Evolutionary conservation across 345 rosid species (phyloP), one percentile per base, ranked within the genome.

Genomic region (Euphorbia pulcherrima): DNA sequence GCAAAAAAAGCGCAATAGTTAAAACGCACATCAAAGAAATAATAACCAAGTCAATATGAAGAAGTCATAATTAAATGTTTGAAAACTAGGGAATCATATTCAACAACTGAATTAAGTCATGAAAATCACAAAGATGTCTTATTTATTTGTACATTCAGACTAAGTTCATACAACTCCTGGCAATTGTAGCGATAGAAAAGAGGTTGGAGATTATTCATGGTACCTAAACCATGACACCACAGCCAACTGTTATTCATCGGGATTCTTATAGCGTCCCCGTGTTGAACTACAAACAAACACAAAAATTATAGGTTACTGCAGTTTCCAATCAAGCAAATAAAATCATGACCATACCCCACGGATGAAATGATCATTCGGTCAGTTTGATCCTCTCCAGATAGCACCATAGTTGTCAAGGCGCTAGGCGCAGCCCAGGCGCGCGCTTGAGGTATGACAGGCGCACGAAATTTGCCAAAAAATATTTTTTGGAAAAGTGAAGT

Each of bases 181-280:
- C 50, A 44, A 40, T 28, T 28, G 37, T 28, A 29, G 14, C 3
- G 48, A 5, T 0, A 28, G 26, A 13, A 17, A 26, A n/a, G 65
- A n/a, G 30, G 41, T 61, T 61, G 18, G 51, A 26, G 60, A 35
- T 39, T 62, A 35, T 39, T 62, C 70, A 76, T 72, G 81, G 81
- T 71, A 71, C 65, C 71, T 60, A 74, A 81, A 78, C 80, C 77
- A 76, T 78, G 79, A 72, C 37, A 33, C 35, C 66, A 28, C 28
- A 16, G 39, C 71, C 46, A 68, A 26, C 69, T 56, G 29, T 68
- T 62, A 76, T 71, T 78, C 62, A 29, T 16, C 35, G 11, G 64
- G 17, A 14, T 58, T 2, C 6, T 65, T 21, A 41, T 39, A 12
- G 23, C 24, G 16, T 8, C 68, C 21, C 52, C 24, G 9, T 64